phyloP scores from a whole-genome alignment of 2,329 filamentous ascomycete genomes.

The Botryotinia calthae region DNA sequence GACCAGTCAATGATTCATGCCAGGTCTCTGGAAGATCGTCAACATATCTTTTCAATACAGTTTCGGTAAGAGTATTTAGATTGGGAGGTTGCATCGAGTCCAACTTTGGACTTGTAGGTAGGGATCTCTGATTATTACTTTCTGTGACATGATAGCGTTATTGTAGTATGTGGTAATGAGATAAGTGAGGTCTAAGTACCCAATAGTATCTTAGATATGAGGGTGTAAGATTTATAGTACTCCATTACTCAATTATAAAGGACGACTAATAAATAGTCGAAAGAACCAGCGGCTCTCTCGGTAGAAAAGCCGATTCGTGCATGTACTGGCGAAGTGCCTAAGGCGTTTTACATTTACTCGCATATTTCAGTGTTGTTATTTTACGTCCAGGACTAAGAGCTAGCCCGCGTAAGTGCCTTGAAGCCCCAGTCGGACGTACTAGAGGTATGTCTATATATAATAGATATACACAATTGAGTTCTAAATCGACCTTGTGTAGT shows the following conservation, averaged over 20 bases:
- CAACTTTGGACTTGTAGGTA: background rate
- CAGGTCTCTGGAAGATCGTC: background rate
- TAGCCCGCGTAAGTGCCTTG: background rate
- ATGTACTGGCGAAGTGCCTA: background rate
- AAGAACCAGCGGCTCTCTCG: background rate
- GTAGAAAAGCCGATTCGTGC: background rate
- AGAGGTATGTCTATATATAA: background rate
- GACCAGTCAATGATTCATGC: background rate
- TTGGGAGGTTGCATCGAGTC: background rate
- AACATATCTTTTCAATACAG: background rate
- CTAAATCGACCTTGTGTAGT: background rate
- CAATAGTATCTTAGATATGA: background rate
- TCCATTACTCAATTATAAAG: background rate
- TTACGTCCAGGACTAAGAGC: background rate
- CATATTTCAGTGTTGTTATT: background rate
- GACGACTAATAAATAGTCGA: background rate
- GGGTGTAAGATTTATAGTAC: background rate
- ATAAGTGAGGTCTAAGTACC: background rate
- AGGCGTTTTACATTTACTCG: background rate
- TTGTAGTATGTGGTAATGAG: background rate
- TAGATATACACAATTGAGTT: background rate
- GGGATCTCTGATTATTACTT: background rate
- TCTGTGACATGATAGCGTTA: background rate
- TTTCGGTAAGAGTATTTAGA: background rate
- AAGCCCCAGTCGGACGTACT: background rate